Conservation (phyloP, 148 eudicot species). For the Amaranthus hypochondriacus region DNA sequence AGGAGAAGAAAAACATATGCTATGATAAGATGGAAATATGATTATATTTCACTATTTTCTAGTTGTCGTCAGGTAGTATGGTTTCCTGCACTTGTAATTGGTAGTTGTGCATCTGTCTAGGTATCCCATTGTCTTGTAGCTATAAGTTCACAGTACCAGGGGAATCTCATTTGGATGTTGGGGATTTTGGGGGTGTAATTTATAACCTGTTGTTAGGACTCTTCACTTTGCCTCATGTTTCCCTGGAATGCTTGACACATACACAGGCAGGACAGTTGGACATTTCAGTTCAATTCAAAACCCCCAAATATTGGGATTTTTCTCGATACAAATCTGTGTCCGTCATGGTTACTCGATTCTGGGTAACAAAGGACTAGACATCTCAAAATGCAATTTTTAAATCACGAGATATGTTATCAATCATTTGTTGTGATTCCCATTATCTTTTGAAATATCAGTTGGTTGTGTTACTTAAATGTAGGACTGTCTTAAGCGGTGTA, state of each 20-base stretch:
- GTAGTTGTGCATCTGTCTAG: neutral
- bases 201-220: no score
- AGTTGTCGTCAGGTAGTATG: neutral
- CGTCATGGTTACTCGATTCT: no score
- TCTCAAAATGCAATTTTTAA: neutral
- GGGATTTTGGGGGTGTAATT: neutral
- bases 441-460: neutral
- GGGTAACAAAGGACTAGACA: no score
- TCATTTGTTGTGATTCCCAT: neutral
- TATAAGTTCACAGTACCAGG: neutral
- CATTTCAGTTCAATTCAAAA: no score
- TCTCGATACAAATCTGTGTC: no score
- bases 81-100: neutral
- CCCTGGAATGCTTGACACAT: no score
- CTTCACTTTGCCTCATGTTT: no score
- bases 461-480: conserved; percentile 20
- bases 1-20: neutral
- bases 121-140: neutral
- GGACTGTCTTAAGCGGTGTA: conserved; percentile 87
- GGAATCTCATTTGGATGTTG: neutral
- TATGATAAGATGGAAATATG: neutral
- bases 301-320: no score
- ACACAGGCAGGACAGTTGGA: no score
- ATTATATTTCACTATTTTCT: neutral
- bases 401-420: neutral